Evolutionary conservation across 371 early-diverging fungal species (phyloP).

Genomic region (Mucor piriformis): DNA sequence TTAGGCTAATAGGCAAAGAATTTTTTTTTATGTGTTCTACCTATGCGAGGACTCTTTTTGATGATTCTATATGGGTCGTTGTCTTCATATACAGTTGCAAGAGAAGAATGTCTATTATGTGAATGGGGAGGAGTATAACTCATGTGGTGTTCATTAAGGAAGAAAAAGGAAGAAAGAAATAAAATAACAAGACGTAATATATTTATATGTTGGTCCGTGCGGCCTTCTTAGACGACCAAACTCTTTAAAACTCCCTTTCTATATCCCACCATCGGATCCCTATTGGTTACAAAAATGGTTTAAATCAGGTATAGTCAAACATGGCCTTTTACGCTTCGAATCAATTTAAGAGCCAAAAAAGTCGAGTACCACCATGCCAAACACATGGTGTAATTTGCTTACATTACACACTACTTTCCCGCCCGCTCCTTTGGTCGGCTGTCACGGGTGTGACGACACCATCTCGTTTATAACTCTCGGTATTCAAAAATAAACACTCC

Average conservation of each 20-base stretch:
- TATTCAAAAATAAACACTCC: no score
- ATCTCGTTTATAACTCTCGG: no score
- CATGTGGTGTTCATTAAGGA: constrained; percentile 1
- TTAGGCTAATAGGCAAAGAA: background rate
- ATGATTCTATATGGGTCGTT: constrained; percentile 28
- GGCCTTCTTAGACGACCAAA: background rate
- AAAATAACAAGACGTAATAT: constrained; percentile 3
- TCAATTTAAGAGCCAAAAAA: no score
- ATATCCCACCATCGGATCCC: background rate
- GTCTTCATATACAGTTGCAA: constrained; percentile 28
- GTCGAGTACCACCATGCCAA: no score
- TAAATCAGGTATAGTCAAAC: no score
- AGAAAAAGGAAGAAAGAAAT: background rate
- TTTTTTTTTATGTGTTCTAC: constrained; percentile 7
- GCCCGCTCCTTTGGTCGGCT: no score
- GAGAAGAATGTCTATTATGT: constrained; percentile 8
- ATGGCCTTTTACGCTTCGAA: no score
- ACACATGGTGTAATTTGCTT: no score
- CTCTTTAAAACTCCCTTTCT: no score
- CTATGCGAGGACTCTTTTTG: constrained; percentile 18
- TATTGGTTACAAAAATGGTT: background rate
- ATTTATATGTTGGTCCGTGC: constrained; percentile 6
- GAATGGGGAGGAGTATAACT: constrained; percentile 12
- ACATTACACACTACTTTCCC: no score
- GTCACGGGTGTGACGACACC: no score